Percentiles rank a stretch among this genome's conserved stretches.
Conservation (phyloP, 176 grass and related monocot genomes). For the Carex parvula region DNA sequence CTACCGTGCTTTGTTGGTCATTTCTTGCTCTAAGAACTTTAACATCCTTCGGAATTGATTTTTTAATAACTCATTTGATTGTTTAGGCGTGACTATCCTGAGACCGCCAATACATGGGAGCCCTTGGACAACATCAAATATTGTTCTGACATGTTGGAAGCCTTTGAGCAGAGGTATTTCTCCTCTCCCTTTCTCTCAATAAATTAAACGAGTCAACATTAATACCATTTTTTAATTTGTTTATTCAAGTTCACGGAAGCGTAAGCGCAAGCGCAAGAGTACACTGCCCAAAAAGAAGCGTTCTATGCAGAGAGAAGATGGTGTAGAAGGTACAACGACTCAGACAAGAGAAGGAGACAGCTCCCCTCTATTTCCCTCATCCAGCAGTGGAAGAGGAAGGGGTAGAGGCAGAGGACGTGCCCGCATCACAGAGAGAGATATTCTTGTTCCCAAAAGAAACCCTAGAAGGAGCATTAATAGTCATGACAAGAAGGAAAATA, state of each 20-base stretch:
- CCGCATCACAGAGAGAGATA: constrained; percentile 12
- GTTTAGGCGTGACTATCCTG: constrained; percentile 78
- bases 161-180: constrained; percentile 64
- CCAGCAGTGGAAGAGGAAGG: constrained; percentile 5
- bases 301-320: constrained; percentile 22
- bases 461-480: constrained; percentile 14
- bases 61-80: neutral
- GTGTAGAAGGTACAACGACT: neutral
- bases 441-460: constrained; percentile 5
- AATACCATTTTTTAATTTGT: constrained; percentile 15
- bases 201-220: neutral
- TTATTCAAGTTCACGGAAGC: constrained; percentile 21
- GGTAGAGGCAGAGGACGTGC: constrained; percentile 1
- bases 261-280: constrained; percentile 56
- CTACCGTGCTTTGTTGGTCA: neutral
- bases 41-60: neutral
- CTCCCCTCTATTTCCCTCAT: neutral
- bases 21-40: neutral
- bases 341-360: neutral
- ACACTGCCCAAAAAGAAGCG: constrained; percentile 2
- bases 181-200: constrained; percentile 6
- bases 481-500: constrained; percentile 9
- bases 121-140: constrained; percentile 71
- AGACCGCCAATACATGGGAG: constrained; percentile 92
- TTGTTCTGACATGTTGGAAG: constrained; percentile 71